These are phyloP conservation scores for Alternaria viburni DNA, from an alignment of 2,329 filamentous ascomycete species.

Conservation along the genomic window DNA sequence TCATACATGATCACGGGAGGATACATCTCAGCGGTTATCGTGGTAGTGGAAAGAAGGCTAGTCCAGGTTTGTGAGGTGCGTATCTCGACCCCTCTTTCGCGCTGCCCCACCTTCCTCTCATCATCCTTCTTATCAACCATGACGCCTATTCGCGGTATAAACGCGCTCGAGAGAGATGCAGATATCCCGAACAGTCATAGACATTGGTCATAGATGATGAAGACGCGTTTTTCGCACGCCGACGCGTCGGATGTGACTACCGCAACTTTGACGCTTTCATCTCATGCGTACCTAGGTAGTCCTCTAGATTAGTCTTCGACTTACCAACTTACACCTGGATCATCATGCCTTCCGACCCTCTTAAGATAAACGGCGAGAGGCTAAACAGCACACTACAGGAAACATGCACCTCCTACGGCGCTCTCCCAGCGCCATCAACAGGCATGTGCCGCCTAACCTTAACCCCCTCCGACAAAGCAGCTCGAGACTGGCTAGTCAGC, in stretches of 20 bases:
- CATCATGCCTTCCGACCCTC: constrained; percentile 6
- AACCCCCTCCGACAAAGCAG: constrained; percentile 35
- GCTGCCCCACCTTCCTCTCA: constrained; percentile 11
- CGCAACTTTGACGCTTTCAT: background rate
- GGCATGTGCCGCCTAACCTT: constrained; percentile 78
- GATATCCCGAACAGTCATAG: constrained; percentile 20
- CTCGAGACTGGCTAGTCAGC: constrained; percentile 39
- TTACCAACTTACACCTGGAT: background rate
- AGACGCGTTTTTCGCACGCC: constrained; percentile 12
- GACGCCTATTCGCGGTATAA: constrained; percentile 6
- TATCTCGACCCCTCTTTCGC: constrained; percentile 37
- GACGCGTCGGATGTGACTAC: constrained; percentile 1
- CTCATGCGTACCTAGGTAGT: background rate
- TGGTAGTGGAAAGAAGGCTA: constrained; percentile 17
- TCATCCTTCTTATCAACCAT: constrained; percentile 27
- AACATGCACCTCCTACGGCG: constrained; percentile 38
- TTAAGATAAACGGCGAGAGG: constrained; percentile 32
- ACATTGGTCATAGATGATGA: constrained; percentile 11
- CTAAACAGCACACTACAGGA: constrained; percentile 32
- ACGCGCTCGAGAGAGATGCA: background rate
- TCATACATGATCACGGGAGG: background rate
- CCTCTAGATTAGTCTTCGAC: background rate
- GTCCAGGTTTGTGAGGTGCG: constrained; percentile 22
- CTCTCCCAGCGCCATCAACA: constrained; percentile 49
- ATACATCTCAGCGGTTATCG: constrained; percentile 6